A percentile compares a stretch with the other conserved stretches of the same genome.
Evolutionary conservation across 2,329 filamentous ascomycete genomes (phyloP).

Genomic region (Penicillium expansum): DNA sequence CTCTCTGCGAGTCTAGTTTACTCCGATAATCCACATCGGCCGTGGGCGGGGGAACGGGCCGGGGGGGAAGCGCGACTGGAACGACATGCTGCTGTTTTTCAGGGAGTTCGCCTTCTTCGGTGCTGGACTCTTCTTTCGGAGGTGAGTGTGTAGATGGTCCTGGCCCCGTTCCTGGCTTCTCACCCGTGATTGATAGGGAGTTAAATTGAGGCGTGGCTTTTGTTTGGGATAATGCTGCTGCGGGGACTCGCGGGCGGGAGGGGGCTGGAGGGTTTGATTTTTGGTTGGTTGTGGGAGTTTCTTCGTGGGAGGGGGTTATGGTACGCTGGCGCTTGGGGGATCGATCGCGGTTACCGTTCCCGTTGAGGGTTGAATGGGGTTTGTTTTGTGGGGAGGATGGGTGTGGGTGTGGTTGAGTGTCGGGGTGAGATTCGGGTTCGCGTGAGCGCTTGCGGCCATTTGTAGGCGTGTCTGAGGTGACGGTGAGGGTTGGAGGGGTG

Average conservation of each 20-base stretch:
- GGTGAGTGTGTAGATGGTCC: background rate
- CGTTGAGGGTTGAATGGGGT: conserved; percentile 19
- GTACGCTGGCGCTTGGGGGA: conserved; percentile 42
- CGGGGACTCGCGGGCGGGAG: conserved; percentile 21
- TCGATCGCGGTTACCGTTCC: conserved; percentile 26
- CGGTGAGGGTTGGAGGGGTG: conserved; percentile 31
- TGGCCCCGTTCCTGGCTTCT: background rate
- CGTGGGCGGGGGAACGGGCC: background rate
- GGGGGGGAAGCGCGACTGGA: background rate
- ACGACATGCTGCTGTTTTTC: conserved; percentile 6
- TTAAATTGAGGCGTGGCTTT: background rate
- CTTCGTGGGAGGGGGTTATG: conserved; percentile 18
- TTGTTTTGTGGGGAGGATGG: conserved; percentile 3
- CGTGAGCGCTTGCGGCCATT: conserved; percentile 43
- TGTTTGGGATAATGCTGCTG: conserved; percentile 8
- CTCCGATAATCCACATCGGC: background rate
- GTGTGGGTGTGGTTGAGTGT: conserved; percentile 7
- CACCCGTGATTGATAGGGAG: background rate
- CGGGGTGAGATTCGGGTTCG: conserved; percentile 31
- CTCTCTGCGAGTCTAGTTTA: background rate
- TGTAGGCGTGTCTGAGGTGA: conserved; percentile 18
- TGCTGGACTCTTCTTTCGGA: conserved; percentile 12
- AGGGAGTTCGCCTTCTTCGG: conserved; percentile 23
- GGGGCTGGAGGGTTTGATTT: conserved; percentile 7
- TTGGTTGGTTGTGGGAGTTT: conserved; percentile 4